Evolutionary conservation across 768 basidiomycete species (phyloP), one percentile per base, ranked within the genome.

Genomic region (Ramaria sp.): DNA sequence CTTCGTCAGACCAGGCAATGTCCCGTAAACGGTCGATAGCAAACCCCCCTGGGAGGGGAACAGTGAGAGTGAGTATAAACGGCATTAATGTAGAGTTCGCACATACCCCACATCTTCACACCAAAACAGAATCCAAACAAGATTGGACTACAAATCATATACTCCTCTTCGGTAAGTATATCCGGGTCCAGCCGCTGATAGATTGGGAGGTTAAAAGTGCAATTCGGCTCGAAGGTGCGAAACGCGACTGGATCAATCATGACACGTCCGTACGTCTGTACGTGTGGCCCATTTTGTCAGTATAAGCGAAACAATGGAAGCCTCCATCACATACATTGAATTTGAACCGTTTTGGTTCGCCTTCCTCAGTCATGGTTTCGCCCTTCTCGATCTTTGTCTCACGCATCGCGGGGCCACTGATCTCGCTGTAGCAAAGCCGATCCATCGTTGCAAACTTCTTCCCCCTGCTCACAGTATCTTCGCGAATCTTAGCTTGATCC

Each of bases 71-170:
- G 36, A 20, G 34, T 44, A 56, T 36, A 38, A 13, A 27, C 16
- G 1, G 12, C 8, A 27, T 25, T 4, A 13, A 6, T 7, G 13
- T 25, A 16, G 3, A 22, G 24, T 16, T 16, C 3, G 27, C n/a
- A 49, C 62, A 5, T 34, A 65, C 66, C 65, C 67, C 67, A 68
- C 27, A 42, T 50, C 57, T 67, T 68, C 3, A 48, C 58, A 16
- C 56, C 61, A 28, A 67, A 64, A 20, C 57, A 61, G 49, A 67
- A 67, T 6, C 64, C 64, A 5, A 61, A 55, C 0, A 60, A 50
- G 32, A 64, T 55, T 4, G 65, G 64, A 13, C 59, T 62, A 52
- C 64, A 66, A 7, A 68, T 60, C 52, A 61, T 57, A 55, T 60
- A 62, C 25, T 66, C 57, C 20, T 61, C 57, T 5, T 68, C 64